Evolutionary conservation across 106 monocot genomes (phyloP).

Genomic region (Chionographis japonica): DNA sequence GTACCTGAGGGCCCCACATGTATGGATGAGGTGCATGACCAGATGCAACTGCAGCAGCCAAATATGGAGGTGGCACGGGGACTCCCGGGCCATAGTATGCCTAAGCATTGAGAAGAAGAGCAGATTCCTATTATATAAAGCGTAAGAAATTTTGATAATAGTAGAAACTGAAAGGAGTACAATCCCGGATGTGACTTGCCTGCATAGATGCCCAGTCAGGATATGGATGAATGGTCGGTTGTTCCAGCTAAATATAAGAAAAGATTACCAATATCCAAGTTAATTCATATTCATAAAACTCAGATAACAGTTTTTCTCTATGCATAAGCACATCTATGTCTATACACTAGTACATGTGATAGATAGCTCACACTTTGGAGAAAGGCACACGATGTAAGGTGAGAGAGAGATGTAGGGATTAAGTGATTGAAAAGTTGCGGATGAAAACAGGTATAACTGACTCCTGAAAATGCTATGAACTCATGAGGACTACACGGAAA

Average conservation of each 20-base stretch:
- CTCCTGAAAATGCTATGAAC: too few relatives aligned
- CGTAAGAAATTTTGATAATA: background rate
- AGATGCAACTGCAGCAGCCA: constrained; percentile 34
- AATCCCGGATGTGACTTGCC: constrained; percentile 17
- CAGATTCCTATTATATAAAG: background rate
- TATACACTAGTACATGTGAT: too few relatives aligned
- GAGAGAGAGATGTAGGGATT: too few relatives aligned
- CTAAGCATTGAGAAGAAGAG: constrained; percentile 20
- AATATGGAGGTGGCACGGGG: constrained; percentile 53
- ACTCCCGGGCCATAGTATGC: constrained; percentile 81
- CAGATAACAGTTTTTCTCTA: too few relatives aligned
- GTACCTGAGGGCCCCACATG: constrained; percentile 81
- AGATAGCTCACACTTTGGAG: too few relatives aligned
- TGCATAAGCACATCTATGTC: too few relatives aligned
- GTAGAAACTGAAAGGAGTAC: background rate
- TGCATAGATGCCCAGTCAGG: constrained; percentile 86
- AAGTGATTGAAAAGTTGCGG: too few relatives aligned
- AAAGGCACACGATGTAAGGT: too few relatives aligned
- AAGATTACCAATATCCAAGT: too few relatives aligned
- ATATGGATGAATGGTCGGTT: constrained; percentile 39
- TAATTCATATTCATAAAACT: too few relatives aligned
- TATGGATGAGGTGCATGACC: constrained; percentile 73
- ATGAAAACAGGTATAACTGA: too few relatives aligned
- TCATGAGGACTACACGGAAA: too few relatives aligned
- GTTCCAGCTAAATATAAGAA: constrained; percentile 41